Evolutionary conservation across 768 basidiomycete genomes (phyloP).

Genomic region (Daedalea quercina): DNA sequence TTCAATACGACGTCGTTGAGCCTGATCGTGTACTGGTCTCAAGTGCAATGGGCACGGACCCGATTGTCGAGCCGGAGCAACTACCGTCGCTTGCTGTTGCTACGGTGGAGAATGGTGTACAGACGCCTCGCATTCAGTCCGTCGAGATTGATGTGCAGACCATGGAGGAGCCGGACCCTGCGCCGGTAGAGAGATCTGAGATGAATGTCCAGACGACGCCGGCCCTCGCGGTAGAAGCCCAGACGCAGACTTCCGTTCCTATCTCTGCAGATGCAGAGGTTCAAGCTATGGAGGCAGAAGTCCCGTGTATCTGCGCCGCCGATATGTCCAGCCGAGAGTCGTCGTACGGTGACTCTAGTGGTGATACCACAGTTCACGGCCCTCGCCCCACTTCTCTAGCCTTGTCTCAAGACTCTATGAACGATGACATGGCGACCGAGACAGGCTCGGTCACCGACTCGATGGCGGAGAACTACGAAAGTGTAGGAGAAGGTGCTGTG

Average conservation of each 20-base stretch:
- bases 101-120: slow-evolving; percentile 28
- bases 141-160: slow-evolving; percentile 30
- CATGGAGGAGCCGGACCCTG: slow-evolving; percentile 13
- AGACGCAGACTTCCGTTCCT: slow-evolving; percentile 10
- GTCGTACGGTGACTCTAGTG: slow-evolving; percentile 21
- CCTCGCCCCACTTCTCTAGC: slow-evolving; percentile 8
- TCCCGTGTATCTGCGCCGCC: slow-evolving; percentile 7
- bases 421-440: slow-evolving; percentile 40
- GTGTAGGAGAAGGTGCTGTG: slow-evolving; percentile 60
- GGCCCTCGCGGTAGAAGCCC: slow-evolving; percentile 6
- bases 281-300: slow-evolving; percentile 1
- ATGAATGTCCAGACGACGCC: slow-evolving; percentile 18
- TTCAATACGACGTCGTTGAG: slow-evolving; percentile 37
- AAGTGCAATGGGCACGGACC: slow-evolving; percentile 27
- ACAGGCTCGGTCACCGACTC: slow-evolving; percentile 51
- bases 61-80: slow-evolving; percentile 16
- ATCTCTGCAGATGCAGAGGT: slow-evolving; percentile 7
- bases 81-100: slow-evolving; percentile 11
- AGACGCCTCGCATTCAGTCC: slow-evolving; percentile 26
- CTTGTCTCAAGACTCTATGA: slow-evolving; percentile 28
- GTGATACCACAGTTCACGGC: slow-evolving; percentile 24
- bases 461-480: slow-evolving; percentile 67
- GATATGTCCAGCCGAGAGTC: neutral
- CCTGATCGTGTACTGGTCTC: slow-evolving; percentile 3
- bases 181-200: slow-evolving; percentile 13